These are phyloP conservation scores for Paramecium sexaurelia DNA, from an alignment of 73 alveolate species.

Conservation along the genomic window DNA sequence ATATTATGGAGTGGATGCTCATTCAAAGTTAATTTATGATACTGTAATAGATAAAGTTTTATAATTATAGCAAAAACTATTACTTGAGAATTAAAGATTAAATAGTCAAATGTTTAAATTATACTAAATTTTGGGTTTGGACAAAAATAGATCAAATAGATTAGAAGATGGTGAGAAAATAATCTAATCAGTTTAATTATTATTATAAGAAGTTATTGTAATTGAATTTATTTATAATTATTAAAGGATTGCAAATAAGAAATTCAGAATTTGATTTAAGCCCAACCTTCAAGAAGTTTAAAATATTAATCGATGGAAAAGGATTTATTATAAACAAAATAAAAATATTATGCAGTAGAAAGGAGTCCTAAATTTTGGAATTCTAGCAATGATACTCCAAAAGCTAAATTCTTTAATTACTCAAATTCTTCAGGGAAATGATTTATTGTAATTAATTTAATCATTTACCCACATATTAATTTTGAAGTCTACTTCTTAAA, in stretches of 20 bases:
- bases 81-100: conserved; percentile 16
- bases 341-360: conserved; percentile 3
- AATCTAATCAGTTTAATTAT: conserved; percentile 23
- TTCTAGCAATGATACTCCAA: conserved; percentile 4
- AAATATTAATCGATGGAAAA: conserved; percentile 30
- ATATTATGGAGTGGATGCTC: background rate
- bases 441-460: background rate
- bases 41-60: background rate
- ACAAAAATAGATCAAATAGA: conserved; percentile 45
- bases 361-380: conserved; percentile 37
- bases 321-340: background rate
- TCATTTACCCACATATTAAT: conserved; percentile 20
- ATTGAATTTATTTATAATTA: background rate
- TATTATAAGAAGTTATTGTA: conserved; percentile 37
- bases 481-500: background rate
- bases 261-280: background rate
- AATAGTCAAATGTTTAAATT: conserved; percentile 16
- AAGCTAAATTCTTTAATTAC: conserved; percentile 23
- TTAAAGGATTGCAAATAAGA: conserved; percentile 50
- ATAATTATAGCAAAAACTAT: background rate
- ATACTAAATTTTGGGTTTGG: background rate
- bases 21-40: background rate
- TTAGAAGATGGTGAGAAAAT: conserved; percentile 35
- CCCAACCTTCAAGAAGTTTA: background rate
- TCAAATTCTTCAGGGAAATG: conserved; percentile 23